phyloP scores from a whole-genome alignment of 2,329 filamentous ascomycete genomes.

The Apiospora marii region DNA sequence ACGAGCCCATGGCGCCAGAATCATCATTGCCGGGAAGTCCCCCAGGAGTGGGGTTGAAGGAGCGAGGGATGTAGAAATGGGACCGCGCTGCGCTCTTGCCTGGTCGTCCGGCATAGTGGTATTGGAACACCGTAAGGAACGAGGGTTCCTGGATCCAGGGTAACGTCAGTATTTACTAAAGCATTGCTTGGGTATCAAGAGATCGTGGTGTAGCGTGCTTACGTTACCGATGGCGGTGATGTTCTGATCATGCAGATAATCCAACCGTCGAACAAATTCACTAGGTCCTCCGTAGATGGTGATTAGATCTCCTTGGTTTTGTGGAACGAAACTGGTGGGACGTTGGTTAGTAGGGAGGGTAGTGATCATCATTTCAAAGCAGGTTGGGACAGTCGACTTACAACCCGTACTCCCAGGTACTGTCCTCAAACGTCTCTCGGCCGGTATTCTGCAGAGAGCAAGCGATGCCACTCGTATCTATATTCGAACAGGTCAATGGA shows the following conservation, averaged over 20 bases:
- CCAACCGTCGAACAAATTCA: conserved; percentile 64
- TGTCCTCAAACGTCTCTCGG: conserved; percentile 76
- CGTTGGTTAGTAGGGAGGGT: background rate
- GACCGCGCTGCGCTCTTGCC: conserved; percentile 60
- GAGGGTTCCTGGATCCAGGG: conserved; percentile 46
- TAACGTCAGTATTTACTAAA: conserved; percentile 47
- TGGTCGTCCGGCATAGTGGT: conserved; percentile 73
- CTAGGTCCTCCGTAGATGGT: conserved; percentile 65
- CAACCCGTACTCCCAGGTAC: conserved; percentile 78
- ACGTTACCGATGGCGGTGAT: conserved; percentile 72
- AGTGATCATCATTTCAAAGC: rapidly evolving
- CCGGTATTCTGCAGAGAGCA: conserved; percentile 69
- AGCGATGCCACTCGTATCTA: conserved; percentile 59
- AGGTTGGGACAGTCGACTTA: conserved; percentile 42
- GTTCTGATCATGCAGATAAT: conserved; percentile 69
- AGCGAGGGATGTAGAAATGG: conserved; percentile 71
- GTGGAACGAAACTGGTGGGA: conserved; percentile 56
- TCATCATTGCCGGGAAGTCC: conserved; percentile 78
- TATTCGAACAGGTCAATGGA: conserved; percentile 67
- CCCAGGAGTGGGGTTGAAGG: conserved; percentile 64
- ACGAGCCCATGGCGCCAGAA: conserved; percentile 74
- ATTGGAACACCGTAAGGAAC: conserved; percentile 72
- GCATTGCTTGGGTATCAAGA: conserved; percentile 56
- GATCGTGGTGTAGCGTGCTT: conserved; percentile 37
- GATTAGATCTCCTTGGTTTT: conserved; percentile 62